A percentile compares a stretch with the other conserved stretches of the same genome.
Conservation (phyloP, 2,329 filamentous ascomycete species). For the Trichoderma pleuroti region DNA sequence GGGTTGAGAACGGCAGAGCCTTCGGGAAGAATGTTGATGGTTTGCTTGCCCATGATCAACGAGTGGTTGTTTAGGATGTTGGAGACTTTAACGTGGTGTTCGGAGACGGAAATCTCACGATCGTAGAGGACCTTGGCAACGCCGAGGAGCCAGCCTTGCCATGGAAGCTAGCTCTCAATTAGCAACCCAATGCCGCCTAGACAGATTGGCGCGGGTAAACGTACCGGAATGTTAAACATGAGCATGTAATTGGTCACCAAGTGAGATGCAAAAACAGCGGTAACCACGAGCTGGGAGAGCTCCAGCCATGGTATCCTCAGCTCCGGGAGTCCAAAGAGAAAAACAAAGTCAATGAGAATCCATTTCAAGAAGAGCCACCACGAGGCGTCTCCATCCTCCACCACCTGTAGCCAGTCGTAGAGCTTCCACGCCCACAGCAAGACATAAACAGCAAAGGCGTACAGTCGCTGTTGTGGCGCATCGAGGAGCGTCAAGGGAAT, state of each 20-base stretch:
- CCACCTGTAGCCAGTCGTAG: slow-evolving; percentile 77
- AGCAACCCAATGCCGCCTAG: background rate
- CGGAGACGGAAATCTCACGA: slow-evolving; percentile 88
- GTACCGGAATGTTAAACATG: slow-evolving; percentile 85
- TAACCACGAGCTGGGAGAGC: slow-evolving; percentile 72
- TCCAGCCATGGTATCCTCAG: slow-evolving; percentile 96
- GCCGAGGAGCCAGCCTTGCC: slow-evolving; percentile 68
- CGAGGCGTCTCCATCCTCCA: slow-evolving; percentile 82
- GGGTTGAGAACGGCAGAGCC: slow-evolving; percentile 91
- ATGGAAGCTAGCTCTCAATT: slow-evolving; percentile 55
- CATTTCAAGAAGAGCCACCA: slow-evolving; percentile 92
- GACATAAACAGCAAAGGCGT: slow-evolving; percentile 75
- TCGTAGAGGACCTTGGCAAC: slow-evolving; percentile 83
- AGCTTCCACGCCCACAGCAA: slow-evolving; percentile 76
- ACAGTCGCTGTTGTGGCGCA: slow-evolving; percentile 85
- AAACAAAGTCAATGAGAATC: slow-evolving; percentile 80
- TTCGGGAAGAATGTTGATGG: slow-evolving; percentile 95
- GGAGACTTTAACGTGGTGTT: slow-evolving; percentile 83
- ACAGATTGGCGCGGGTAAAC: slow-evolving; percentile 24
- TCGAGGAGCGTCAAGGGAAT: slow-evolving; percentile 82
- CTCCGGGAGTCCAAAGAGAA: slow-evolving; percentile 81
- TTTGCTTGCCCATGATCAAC: slow-evolving; percentile 91
- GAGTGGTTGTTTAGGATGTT: slow-evolving; percentile 88
- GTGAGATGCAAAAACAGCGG: slow-evolving; percentile 68
- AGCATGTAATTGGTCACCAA: slow-evolving; percentile 74